Evolutionary conservation across 1,139 yeast genomes (phyloP), one percentile per base, ranked within the genome.

Genomic region (Debaryomyces nepalensis): DNA sequence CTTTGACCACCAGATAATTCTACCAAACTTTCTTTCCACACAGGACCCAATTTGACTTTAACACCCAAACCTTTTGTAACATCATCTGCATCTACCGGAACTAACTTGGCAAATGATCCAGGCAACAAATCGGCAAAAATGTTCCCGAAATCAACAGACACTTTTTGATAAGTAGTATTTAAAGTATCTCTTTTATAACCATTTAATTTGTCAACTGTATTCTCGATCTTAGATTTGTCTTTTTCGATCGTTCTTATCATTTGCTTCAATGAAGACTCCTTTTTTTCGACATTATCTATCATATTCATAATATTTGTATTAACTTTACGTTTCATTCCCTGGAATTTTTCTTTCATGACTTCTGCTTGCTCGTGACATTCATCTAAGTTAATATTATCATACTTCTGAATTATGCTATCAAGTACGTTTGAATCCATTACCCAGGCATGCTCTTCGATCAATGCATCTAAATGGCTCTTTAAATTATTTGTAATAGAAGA

Each of bases 1-100:
- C 99, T 71, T 64, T 95, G 99, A 22, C 99, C 99, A 45, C 99
- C 99, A 11, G 97, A 89, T 37, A 95, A 73, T 64, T 95, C 99
- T 3, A 91, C 95, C 50, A 95, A 76, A 55, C 96, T 87, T 54
- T 91, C 97, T 60, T 95, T 95, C 99, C 99, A 93, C 7, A 91
- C 90, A 39, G 79, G 82, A 4, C 99, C 99, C 20, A 95, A 70
- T 55, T 88, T 83, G 1, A 95, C 99, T 59, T 84, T 87, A 24
- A 95, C 95, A 59, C 89, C 97, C 22, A 95, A 71, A 19, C 99
- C 99, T 51, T 87, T 81, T 0, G 97, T 87, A 6, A 95, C 88
- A 56, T 90, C 96, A 55, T 79, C 76, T 34, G 81, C 80, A 53
- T 88, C 89, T 1, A 83, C 78, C 1, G 96, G 91, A 2, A 85